Conservation (phyloP, 2,329 filamentous ascomycete genomes). For the Cordyceps pruinosa region DNA sequence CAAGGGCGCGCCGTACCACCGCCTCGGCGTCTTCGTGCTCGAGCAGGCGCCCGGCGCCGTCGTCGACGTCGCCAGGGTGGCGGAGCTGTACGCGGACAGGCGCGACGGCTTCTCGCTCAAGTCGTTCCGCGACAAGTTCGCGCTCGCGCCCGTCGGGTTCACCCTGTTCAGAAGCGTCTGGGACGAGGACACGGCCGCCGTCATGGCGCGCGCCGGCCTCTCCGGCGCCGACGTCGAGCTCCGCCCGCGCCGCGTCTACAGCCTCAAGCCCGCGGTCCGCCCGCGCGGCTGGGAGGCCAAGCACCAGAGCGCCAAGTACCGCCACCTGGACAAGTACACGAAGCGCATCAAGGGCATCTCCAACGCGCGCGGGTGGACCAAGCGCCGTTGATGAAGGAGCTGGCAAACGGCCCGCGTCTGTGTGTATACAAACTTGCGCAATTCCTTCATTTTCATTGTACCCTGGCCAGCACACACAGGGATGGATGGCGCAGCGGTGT, state of each 20-base stretch:
- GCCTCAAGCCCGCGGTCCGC: slow-evolving; percentile 55
- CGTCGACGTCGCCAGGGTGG: slow-evolving; percentile 53
- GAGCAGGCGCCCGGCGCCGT: slow-evolving; percentile 59
- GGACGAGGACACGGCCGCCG: slow-evolving; percentile 79
- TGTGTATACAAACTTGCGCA: background rate
- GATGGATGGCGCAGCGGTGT: background rate
- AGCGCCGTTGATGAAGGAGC: slow-evolving; percentile 25
- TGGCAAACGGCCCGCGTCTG: background rate
- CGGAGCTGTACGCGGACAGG: slow-evolving; percentile 38
- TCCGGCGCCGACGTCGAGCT: slow-evolving; percentile 77
- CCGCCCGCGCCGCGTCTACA: slow-evolving; percentile 69
- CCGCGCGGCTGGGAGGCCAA: slow-evolving; percentile 60
- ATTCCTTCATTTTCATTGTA: background rate
- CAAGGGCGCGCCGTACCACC: slow-evolving; percentile 87
- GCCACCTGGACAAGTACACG: slow-evolving; percentile 57
- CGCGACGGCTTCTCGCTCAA: slow-evolving; percentile 70
- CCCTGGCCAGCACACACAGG: background rate
- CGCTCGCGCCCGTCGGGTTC: slow-evolving; percentile 68
- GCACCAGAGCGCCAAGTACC: slow-evolving; percentile 58
- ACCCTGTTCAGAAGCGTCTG: slow-evolving; percentile 83
- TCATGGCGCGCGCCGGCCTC: slow-evolving; percentile 75
- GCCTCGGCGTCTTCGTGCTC: slow-evolving; percentile 74
- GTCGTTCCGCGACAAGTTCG: slow-evolving; percentile 63
- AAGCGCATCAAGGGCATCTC: slow-evolving; percentile 47
- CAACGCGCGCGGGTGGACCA: slow-evolving; percentile 35